phyloP scores from a whole-genome alignment of 495 filamentous ascomycete genomes.

The Chaetomium cochliodes region DNA sequence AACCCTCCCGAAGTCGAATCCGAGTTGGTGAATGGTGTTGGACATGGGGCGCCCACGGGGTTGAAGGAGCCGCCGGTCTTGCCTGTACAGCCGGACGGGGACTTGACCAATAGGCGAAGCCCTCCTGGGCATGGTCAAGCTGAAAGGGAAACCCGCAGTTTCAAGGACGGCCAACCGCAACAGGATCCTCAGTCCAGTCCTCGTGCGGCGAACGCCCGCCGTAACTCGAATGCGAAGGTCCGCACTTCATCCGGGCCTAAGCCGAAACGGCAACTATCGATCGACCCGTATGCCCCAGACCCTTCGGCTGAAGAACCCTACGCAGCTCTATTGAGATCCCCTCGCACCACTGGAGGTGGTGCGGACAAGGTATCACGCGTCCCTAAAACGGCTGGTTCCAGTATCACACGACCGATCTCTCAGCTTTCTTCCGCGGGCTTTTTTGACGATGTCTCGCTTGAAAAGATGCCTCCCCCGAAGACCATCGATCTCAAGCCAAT shows the following conservation, averaged over 20 bases:
- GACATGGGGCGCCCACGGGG: background rate
- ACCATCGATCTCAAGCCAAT: conserved; percentile 29
- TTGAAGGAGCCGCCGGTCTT: background rate
- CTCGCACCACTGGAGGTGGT: conserved; percentile 31
- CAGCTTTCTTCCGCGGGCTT: conserved; percentile 40
- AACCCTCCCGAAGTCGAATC: conserved; percentile 5
- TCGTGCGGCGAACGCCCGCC: conserved; percentile 35
- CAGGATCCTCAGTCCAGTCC: conserved; percentile 15
- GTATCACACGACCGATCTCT: conserved; percentile 40
- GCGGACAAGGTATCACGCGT: conserved; percentile 39
- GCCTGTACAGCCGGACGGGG: background rate
- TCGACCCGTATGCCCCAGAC: conserved; percentile 40
- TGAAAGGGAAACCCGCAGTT: conserved; percentile 9
- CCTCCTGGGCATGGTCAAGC: background rate
- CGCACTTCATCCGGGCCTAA: conserved; percentile 40
- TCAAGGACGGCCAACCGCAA: conserved; percentile 24
- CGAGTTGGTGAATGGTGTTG: conserved; percentile 1
- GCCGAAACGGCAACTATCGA: conserved; percentile 38
- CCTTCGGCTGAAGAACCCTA: conserved; percentile 29
- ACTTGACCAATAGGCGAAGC: background rate
- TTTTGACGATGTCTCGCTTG: conserved; percentile 37
- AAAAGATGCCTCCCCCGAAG: conserved; percentile 40
- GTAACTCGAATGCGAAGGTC: conserved; percentile 48
- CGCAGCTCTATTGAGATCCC: conserved; percentile 36
- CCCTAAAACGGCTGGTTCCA: conserved; percentile 37